These are phyloP conservation scores for Russula dissimulans DNA, from an alignment of 768 basidiomycete species.

Conservation along the genomic window DNA sequence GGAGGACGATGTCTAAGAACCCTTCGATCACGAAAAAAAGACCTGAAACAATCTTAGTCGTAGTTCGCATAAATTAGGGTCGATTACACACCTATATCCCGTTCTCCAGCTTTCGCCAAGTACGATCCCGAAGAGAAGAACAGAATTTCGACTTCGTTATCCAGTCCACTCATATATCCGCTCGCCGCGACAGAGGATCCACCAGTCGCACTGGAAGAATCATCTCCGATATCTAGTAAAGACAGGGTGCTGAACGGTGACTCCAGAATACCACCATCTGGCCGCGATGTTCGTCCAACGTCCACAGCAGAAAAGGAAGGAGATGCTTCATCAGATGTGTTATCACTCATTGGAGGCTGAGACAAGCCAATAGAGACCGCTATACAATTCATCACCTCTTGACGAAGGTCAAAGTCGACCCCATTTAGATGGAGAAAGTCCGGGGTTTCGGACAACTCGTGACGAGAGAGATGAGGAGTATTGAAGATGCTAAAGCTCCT, in stretches of 20 bases:
- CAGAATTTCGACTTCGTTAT: constrained; percentile 94
- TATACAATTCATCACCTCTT: constrained; percentile 95
- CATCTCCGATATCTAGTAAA: constrained; percentile 61
- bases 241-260: constrained; percentile 72
- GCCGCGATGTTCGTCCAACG: constrained; percentile 25
- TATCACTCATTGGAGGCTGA: constrained; percentile 71
- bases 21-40: constrained; percentile 95
- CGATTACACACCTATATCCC: constrained; percentile 56
- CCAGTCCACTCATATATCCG: constrained; percentile 70
- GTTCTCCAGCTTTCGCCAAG: constrained; percentile 83
- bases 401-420: constrained; percentile 88
- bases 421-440: constrained; percentile 28
- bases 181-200: constrained; percentile 40
- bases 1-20: constrained; percentile 84
- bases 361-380: constrained; percentile 93
- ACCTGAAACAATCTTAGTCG: constrained; percentile 32
- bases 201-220: constrained; percentile 55
- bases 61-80: not conserved
- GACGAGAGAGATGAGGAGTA: constrained; percentile 12
- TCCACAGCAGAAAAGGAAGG: constrained; percentile 49
- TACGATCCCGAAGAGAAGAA: constrained; percentile 84
- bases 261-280: constrained; percentile 32
- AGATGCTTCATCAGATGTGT: constrained; percentile 56
- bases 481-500: constrained; percentile 16
- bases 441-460: constrained; percentile 10